A percentile compares a stretch with the other conserved stretches of the same genome.
phyloP scores from a whole-genome alignment of 2,329 filamentous ascomycete genomes.

The Orbilia ellipsospora region DNA sequence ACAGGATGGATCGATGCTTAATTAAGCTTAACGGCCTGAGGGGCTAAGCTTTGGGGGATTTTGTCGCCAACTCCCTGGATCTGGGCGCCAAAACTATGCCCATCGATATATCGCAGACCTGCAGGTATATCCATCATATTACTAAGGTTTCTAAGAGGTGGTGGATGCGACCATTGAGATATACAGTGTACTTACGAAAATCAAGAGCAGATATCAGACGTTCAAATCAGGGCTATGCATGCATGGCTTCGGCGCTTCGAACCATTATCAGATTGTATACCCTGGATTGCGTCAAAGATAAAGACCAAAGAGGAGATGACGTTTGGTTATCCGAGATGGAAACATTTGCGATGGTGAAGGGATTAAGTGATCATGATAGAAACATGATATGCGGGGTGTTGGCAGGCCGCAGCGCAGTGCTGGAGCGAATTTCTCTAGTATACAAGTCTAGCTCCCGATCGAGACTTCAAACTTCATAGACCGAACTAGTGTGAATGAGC shows the following conservation, averaged over 20 bases:
- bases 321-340: no score
- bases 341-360: no score
- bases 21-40: background rate
- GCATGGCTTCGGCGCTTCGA: constrained; percentile 37
- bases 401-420: no score
- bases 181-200: no score
- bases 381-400: no score
- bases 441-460: no score
- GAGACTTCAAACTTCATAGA: no score
- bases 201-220: no score
- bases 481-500: no score
- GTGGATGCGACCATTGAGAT: no score
- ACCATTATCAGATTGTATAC: background rate
- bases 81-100: constrained; percentile 31
- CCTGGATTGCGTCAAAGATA: background rate
- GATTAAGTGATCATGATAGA: no score
- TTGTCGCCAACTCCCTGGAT: constrained; percentile 11
- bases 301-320: background rate
- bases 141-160: background rate
- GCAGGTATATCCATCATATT: constrained; percentile 20
- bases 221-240: constrained; percentile 2
- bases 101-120: background rate
- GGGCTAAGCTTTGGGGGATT: constrained; percentile 16
- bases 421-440: no score
- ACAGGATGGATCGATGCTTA: background rate